Conservation (phyloP, 371 early-diverging fungal species). For the Lichtheimia ornata region DNA sequence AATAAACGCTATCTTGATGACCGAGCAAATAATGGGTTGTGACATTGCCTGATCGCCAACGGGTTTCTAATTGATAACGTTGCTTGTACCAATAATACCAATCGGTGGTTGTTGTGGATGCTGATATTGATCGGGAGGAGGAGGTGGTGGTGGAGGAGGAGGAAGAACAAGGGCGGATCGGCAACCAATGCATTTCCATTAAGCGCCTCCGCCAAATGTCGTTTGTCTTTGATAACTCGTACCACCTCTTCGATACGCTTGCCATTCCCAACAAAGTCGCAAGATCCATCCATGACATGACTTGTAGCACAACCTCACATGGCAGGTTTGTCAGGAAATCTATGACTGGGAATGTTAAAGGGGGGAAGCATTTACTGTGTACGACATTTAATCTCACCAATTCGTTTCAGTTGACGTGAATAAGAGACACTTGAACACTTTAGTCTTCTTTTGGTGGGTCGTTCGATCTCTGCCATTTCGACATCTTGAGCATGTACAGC, state of each 20-base stretch:
- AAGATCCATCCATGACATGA: conserved; percentile 15
- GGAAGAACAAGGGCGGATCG: neutral
- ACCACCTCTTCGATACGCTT: conserved; percentile 10
- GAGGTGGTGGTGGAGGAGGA: neutral
- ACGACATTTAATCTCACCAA: no score
- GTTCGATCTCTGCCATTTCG: neutral
- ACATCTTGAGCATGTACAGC: conserved; percentile 6
- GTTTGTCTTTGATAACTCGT: conserved; percentile 12
- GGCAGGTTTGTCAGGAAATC: conserved; percentile 20
- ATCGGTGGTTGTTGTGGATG: conserved; percentile 12
- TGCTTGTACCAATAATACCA: conserved; percentile 42
- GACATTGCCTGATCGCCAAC: conserved; percentile 40
- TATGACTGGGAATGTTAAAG: neutral
- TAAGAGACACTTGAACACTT: neutral
- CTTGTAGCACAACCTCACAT: conserved; percentile 15
- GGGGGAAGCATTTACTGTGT: neutral
- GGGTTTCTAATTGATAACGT: conserved; percentile 31
- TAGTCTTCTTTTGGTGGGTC: neutral
- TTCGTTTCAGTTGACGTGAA: neutral
- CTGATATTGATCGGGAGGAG: neutral
- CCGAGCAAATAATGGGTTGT: conserved; percentile 61
- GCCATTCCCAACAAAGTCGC: conserved; percentile 5
- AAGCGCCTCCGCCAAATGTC: conserved; percentile 21
- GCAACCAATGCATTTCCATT: conserved; percentile 18
- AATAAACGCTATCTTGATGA: conserved; percentile 94